Evolutionary conservation across 352 stramenopile genomes (phyloP), one percentile per base, ranked within the genome.

Genomic region (Phytopythium delawarense): DNA sequence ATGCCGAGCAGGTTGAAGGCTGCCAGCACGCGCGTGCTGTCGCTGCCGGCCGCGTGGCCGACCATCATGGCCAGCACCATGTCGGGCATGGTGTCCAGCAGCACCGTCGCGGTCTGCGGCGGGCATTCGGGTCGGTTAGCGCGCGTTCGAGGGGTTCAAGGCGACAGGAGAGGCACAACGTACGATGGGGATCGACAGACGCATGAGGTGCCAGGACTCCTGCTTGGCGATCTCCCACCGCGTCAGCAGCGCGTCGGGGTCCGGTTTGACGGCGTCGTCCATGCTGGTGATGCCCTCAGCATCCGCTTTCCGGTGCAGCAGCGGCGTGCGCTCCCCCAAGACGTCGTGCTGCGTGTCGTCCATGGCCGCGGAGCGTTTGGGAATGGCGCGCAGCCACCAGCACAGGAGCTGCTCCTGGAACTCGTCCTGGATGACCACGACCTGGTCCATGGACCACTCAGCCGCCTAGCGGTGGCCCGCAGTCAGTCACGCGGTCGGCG

Each of bases 1-100:
- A 79, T 42, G 13, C 18, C 52, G 9, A 42, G 60, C 59, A 61
- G 60, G 60, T 57, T 62, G 45, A 75, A 52, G 34, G 61, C 67
- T 2, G 72, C 65, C 25, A 84, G 63, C 44, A 78, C 70, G 20
- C 72, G 62, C 57, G 74, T 84, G 67, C 76, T 84, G 53, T 63
- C 44, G 3, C 30, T 13, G 13, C 52, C 61, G 45, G 50, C 79
- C 62, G 69, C 59, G 57, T 67, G 71, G 7, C 71, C 67, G 3
- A 70, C 61, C 68, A 78, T 76, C 61, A 84, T 80, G 25, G 28
- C 61, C 8, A 79, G 64, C 25, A 80, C 49, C 9, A 69, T 72
- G 45, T 72, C 66, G 1, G 74, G 71, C 18, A 79, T 32, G 20
- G 78, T 65, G 25, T 85, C 76, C 23, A 85, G 55, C 51, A 78